These are phyloP conservation scores for Sordaria brevicollis DNA, from an alignment of 495 filamentous ascomycete genomes.

Conservation along the genomic window DNA sequence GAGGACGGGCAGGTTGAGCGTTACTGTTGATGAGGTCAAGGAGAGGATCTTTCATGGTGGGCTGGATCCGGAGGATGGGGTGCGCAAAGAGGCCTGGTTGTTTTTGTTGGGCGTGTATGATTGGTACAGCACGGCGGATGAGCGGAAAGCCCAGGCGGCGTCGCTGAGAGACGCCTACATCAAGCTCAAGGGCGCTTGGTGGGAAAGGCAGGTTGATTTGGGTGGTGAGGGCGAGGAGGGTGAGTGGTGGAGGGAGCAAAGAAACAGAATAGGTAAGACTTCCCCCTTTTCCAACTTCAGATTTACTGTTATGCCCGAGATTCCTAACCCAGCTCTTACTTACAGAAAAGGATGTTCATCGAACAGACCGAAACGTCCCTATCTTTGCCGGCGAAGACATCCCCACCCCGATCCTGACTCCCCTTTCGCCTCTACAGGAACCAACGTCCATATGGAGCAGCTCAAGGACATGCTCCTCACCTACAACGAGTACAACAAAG, in stretches of 20 bases:
- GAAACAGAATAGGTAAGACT: constrained; percentile 75
- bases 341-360: constrained; percentile 95
- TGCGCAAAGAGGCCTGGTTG: constrained; percentile 92
- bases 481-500: constrained; percentile 93
- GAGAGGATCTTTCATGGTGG: constrained; percentile 95
- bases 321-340: constrained; percentile 15
- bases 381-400: constrained; percentile 95
- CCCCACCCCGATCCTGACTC: constrained; percentile 95
- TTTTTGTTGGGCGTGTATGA: constrained; percentile 85
- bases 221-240: constrained; percentile 63
- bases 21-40: constrained; percentile 87
- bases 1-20: constrained; percentile 55
- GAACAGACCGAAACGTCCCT: constrained; percentile 85
- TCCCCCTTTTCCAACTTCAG: background rate
- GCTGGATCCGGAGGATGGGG: constrained; percentile 77
- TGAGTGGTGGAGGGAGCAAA: constrained; percentile 95
- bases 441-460: constrained; percentile 95
- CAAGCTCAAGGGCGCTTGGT: constrained; percentile 88
- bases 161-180: constrained; percentile 90
- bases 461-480: constrained; percentile 98
- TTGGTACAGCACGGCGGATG: constrained; percentile 77
- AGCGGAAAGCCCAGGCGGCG: constrained; percentile 68
- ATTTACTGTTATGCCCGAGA: background rate
- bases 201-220: constrained; percentile 83
- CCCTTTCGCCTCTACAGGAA: constrained; percentile 80